Evolutionary conservation across 2,329 filamentous ascomycete genomes (phyloP).

Genomic region (Penicillium griseofulvum): DNA sequence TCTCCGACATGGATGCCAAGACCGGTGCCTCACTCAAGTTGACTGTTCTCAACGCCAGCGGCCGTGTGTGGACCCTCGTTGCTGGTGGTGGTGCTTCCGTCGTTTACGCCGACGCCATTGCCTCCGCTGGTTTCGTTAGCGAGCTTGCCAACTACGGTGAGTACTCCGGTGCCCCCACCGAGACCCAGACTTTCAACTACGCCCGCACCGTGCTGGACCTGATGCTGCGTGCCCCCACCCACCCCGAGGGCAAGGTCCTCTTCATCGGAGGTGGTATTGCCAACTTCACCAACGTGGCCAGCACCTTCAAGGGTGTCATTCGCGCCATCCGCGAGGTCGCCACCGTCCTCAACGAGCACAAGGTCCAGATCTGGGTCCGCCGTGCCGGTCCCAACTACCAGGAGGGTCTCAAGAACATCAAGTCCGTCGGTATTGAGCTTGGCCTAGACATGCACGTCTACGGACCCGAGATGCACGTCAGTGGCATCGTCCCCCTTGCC

Average conservation of each 20-base stretch:
- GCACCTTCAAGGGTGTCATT: constrained; percentile 99
- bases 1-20: constrained; percentile 97
- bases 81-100: constrained; percentile 99
- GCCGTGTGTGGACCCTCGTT: constrained; percentile 96
- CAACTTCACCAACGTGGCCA: constrained; percentile 99
- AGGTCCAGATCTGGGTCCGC: constrained; percentile 94
- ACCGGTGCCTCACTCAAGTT: constrained; percentile 98
- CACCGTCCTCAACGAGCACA: constrained; percentile 85
- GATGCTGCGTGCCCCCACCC: constrained; percentile 85
- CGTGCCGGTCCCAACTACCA: constrained; percentile 96
- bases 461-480: constrained; percentile 81
- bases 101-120: constrained; percentile 98
- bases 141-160: constrained; percentile 99
- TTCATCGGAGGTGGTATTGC: constrained; percentile 99
- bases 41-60: constrained; percentile 86
- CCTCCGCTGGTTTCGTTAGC: constrained; percentile 88
- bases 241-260: constrained; percentile 91
- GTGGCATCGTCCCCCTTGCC: constrained; percentile 91
- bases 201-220: constrained; percentile 94
- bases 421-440: constrained; percentile 89
- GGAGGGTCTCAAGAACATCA: constrained; percentile 99
- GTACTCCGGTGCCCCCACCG: constrained; percentile 97
- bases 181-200: constrained; percentile 99
- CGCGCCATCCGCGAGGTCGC: constrained; percentile 89
- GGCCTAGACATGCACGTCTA: constrained; percentile 92